A percentile compares a stretch with the other conserved stretches of the same genome.
Conservation (phyloP, 192 early-diverging fungal genomes). For the Coemansia sp. region DNA sequence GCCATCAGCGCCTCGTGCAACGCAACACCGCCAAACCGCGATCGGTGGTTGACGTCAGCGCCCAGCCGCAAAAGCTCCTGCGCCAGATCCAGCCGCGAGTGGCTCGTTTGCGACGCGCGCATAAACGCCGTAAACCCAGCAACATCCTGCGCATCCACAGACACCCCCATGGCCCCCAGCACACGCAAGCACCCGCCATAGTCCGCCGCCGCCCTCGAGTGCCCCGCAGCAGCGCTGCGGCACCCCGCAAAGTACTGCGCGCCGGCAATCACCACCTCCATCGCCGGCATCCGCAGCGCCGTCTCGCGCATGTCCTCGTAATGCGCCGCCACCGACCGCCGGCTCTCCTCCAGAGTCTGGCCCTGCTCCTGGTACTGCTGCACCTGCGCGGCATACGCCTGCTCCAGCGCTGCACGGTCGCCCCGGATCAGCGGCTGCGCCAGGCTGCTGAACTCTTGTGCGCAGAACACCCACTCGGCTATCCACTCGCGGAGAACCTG, state of each 20-base stretch:
- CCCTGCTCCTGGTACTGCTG: slow-evolving; percentile 1
- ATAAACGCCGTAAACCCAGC: slow-evolving; percentile 50
- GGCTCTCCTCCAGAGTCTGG: not conserved
- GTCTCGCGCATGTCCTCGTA: slow-evolving; percentile 35
- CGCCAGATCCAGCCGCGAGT: slow-evolving; percentile 39
- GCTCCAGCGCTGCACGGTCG: slow-evolving; percentile 10
- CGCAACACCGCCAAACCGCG: slow-evolving; percentile 43
- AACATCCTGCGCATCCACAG: slow-evolving; percentile 29
- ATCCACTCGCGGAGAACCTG: slow-evolving; percentile 45
- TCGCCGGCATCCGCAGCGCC: slow-evolving; percentile 36
- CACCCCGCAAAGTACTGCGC: slow-evolving; percentile 46
- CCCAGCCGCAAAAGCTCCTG: slow-evolving; percentile 31
- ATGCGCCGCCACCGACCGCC: not conserved
- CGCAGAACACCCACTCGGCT: slow-evolving; percentile 33
- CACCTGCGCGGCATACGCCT: slow-evolving; percentile 5
- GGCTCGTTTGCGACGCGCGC: slow-evolving; percentile 39
- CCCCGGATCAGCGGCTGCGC: slow-evolving; percentile 41
- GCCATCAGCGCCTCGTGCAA: slow-evolving; percentile 50
- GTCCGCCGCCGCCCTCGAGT: slow-evolving; percentile 1
- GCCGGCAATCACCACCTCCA: slow-evolving; percentile 46
- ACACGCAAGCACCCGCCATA: slow-evolving; percentile 26
- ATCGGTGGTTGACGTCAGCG: slow-evolving; percentile 37
- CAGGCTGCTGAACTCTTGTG: slow-evolving; percentile 16
- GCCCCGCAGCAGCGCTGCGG: not conserved
- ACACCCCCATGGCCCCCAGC: slow-evolving; percentile 15